Percentiles rank a stretch among this genome's conserved stretches.
Conservation (phyloP, 495 filamentous ascomycete genomes). For the Podospora tetraspora region DNA sequence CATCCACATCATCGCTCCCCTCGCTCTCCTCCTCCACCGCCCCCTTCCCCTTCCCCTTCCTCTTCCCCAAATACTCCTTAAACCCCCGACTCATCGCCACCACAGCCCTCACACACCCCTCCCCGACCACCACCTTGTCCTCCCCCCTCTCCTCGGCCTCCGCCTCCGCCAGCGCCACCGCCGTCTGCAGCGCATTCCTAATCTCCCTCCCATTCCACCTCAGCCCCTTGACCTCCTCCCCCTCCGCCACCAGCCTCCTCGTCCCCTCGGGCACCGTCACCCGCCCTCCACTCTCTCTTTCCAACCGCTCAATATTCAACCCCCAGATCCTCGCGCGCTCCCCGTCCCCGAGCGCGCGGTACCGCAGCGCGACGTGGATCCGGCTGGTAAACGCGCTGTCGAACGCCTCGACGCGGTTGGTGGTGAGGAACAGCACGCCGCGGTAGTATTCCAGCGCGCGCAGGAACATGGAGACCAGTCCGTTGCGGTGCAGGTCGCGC, state of each 20-base stretch:
- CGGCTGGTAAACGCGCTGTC: constrained; percentile 39
- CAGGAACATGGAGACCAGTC: constrained; percentile 62
- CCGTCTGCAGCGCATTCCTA: constrained; percentile 41
- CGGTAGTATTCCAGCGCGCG: constrained; percentile 41
- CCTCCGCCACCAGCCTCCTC: constrained; percentile 27
- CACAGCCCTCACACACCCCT: constrained; percentile 34
- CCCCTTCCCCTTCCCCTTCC: not conserved
- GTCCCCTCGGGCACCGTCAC: constrained; percentile 28
- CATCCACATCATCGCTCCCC: constrained; percentile 14
- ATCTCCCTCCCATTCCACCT: constrained; percentile 40
- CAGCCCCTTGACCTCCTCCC: constrained; percentile 26
- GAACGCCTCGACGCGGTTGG: constrained; percentile 40
- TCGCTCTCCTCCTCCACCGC: constrained; percentile 7
- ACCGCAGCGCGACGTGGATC: constrained; percentile 43
- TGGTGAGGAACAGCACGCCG: constrained; percentile 40
- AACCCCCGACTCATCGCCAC: constrained; percentile 40
- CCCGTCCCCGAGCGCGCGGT: constrained; percentile 29
- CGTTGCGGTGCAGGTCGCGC: constrained; percentile 69
- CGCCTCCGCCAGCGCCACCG: constrained; percentile 40
- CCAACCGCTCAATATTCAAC: constrained; percentile 38
- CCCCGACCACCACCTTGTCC: constrained; percentile 26
- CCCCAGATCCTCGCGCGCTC: constrained; percentile 37
- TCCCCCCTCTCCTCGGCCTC: constrained; percentile 32
- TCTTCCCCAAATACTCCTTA: constrained; percentile 27
- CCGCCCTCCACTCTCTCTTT: constrained; percentile 30